phyloP scores from a whole-genome alignment of 2,329 filamentous ascomycete genomes.

The Albifimbria verrucaria region DNA sequence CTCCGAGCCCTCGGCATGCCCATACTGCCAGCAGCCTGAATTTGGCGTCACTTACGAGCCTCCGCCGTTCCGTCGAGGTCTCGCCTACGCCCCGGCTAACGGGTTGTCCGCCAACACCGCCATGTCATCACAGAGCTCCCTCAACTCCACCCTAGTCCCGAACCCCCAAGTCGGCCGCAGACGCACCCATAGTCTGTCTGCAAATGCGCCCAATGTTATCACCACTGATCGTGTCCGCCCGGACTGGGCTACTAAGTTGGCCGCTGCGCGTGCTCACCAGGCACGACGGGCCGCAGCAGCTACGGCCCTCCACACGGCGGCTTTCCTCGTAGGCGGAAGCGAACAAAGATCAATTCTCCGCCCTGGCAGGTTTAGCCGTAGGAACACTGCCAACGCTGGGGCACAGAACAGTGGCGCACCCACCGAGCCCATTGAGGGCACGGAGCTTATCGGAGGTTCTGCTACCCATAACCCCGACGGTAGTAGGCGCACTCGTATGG shows the following conservation, averaged over 20 bases:
- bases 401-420: not conserved
- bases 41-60: conserved; percentile 95
- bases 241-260: conserved; percentile 90
- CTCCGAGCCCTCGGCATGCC: conserved; percentile 87
- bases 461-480: conserved; percentile 17
- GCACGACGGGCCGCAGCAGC: conserved; percentile 86
- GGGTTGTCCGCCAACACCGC: conserved; percentile 51
- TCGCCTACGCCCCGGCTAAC: conserved; percentile 61
- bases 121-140: conserved; percentile 82
- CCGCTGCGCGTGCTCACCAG: conserved; percentile 79
- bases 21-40: conserved; percentile 91
- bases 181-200: conserved; percentile 65
- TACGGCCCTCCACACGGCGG: conserved; percentile 90
- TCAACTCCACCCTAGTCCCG: conserved; percentile 57
- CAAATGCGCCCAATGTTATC: conserved; percentile 79
- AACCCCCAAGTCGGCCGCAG: conserved; percentile 36
- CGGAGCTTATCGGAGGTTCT: conserved; percentile 18
- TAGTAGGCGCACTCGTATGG: conserved; percentile 55
- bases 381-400: conserved; percentile 41
- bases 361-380: conserved; percentile 53
- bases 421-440: conserved; percentile 11
- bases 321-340: conserved; percentile 76
- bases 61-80: conserved; percentile 81
- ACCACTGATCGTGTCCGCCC: conserved; percentile 90
- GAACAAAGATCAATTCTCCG: conserved; percentile 46